These are phyloP conservation scores for Candida vaughaniae DNA, from an alignment of 805 yeast genomes.

Conservation along the genomic window DNA sequence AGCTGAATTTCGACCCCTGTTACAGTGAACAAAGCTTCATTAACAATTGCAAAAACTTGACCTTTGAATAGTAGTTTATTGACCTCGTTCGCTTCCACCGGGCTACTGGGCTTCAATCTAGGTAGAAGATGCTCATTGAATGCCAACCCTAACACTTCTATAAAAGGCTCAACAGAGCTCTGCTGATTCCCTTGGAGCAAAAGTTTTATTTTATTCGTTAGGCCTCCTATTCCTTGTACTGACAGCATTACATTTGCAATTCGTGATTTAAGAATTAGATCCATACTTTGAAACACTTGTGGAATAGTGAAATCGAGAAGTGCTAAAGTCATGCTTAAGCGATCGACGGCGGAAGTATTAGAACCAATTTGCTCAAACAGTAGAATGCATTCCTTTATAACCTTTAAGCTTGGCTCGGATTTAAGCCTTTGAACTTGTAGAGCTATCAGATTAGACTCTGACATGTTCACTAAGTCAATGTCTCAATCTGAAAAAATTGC, in stretches of 20 bases:
- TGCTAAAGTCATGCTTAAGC: conserved; percentile 13
- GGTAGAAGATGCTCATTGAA: conserved; percentile 8
- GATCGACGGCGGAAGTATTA: not conserved
- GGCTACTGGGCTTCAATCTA: not conserved
- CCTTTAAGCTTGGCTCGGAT: conserved; percentile 1
- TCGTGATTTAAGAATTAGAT: conserved; percentile 9
- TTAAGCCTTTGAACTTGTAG: conserved; percentile 1
- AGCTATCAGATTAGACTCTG: too few relatives aligned
- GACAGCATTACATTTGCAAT: conserved; percentile 19
- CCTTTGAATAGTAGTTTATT: conserved; percentile 41
- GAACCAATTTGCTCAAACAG: not conserved
- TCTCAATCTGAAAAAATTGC: too few relatives aligned
- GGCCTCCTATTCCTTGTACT: conserved; percentile 32
- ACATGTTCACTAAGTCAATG: too few relatives aligned
- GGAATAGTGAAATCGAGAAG: conserved; percentile 35
- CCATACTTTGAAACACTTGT: conserved; percentile 21
- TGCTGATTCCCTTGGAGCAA: not conserved
- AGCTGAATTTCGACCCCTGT: not conserved
- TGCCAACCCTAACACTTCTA: conserved; percentile 3
- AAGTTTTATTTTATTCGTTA: conserved; percentile 17
- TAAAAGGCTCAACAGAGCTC: not conserved
- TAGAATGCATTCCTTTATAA: not conserved
- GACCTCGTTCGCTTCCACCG: conserved; percentile 26
- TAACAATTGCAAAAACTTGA: conserved; percentile 21
- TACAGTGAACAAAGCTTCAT: conserved; percentile 17